Conservation (phyloP, 306 rosid genomes). For the Rosa rugosa region DNA sequence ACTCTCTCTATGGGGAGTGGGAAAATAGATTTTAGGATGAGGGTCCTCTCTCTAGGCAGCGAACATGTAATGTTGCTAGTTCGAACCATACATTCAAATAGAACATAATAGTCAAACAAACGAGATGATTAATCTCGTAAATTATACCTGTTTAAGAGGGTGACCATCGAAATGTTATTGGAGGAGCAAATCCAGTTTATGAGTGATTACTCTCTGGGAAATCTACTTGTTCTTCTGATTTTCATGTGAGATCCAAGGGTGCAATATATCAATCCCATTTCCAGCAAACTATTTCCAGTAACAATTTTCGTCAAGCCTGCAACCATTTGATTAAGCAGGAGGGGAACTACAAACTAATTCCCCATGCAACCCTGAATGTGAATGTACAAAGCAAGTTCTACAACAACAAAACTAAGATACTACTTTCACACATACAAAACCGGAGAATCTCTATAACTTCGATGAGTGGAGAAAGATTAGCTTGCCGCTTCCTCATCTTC, state of each 20-base stretch:
- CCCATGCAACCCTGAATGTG: slow-evolving; percentile 17
- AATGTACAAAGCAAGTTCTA: slow-evolving; percentile 21
- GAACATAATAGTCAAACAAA: neutral
- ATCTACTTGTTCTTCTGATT: neutral
- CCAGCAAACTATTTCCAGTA: neutral
- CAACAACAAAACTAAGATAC: slow-evolving; percentile 16
- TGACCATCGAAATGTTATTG: neutral
- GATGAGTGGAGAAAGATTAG: slow-evolving; percentile 14
- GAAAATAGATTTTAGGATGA: neutral
- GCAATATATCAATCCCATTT: neutral
- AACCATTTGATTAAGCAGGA: neutral
- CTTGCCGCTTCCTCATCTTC: slow-evolving; percentile 19
- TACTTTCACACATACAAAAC: slow-evolving; percentile 4
- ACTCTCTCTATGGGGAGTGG: neutral
- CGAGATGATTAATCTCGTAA: neutral
- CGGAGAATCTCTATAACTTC: slow-evolving; percentile 4
- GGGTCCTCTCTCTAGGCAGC: neutral
- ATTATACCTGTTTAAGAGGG: neutral
- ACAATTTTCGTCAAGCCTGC: neutral
- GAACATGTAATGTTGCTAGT: neutral
- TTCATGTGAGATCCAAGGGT: neutral
- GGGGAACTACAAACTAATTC: slow-evolving; percentile 10
- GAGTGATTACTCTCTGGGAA: too few relatives aligned
- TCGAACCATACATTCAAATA: neutral
- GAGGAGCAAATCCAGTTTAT: neutral